These are phyloP conservation scores for Geosmithia morbida DNA, from an alignment of 2,329 filamentous ascomycete genomes.

Conservation along the genomic window DNA sequence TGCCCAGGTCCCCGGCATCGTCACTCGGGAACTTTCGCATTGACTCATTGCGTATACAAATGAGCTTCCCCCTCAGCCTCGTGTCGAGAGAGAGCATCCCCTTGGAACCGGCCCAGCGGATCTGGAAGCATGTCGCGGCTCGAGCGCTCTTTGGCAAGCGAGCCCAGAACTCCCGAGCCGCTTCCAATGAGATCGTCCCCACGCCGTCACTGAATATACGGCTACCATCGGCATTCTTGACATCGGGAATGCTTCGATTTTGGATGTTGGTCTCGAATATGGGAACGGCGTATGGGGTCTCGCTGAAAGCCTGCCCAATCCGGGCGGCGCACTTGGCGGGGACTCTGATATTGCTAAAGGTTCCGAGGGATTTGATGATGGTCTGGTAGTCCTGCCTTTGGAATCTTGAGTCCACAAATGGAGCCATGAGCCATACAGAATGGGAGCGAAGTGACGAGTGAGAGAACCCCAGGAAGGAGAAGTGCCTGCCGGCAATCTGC, in stretches of 20 bases:
- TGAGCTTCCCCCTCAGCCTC: slow-evolving; percentile 36
- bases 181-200: slow-evolving; percentile 51
- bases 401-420: slow-evolving; percentile 22
- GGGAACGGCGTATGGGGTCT: slow-evolving; percentile 51
- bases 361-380: slow-evolving; percentile 33
- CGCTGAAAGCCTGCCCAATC: slow-evolving; percentile 57
- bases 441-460: slow-evolving; percentile 64
- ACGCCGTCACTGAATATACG: slow-evolving; percentile 68
- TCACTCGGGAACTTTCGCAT: slow-evolving; percentile 66
- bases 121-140: slow-evolving; percentile 55
- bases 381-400: slow-evolving; percentile 18
- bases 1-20: slow-evolving; percentile 44
- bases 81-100: slow-evolving; percentile 64
- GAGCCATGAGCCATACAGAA: slow-evolving; percentile 48
- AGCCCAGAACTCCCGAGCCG: slow-evolving; percentile 46
- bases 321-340: slow-evolving; percentile 43
- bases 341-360: slow-evolving; percentile 33
- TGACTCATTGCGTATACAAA: slow-evolving; percentile 50
- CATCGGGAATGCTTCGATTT: slow-evolving; percentile 27
- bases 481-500: slow-evolving; percentile 45
- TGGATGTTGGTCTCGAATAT: slow-evolving; percentile 23
- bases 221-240: slow-evolving; percentile 29
- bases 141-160: slow-evolving; percentile 29
- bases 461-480: slow-evolving; percentile 61
- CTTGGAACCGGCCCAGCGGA: slow-evolving; percentile 61